Base-by-base conservation (phyloP, 192 early-diverging fungal genomes). In the Fimicolochytrium jonesii region DNA sequence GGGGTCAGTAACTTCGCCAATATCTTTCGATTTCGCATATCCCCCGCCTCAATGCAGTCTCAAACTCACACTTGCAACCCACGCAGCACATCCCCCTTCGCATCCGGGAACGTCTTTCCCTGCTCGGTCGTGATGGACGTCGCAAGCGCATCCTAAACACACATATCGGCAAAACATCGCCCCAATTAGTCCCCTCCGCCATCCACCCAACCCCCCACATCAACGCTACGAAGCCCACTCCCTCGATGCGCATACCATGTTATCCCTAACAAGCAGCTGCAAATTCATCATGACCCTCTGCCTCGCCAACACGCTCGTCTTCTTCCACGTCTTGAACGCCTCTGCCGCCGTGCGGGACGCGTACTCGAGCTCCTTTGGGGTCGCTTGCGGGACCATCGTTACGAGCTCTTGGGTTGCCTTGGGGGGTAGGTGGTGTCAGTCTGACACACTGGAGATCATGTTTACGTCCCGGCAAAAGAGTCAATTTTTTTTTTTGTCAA, bases 251-350 rank as follows among this genome's bases (percentile, higher is more conserved):
- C 41, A 13, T 37, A 76, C 68, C 72, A 84, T 91, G 72, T 92
- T 77, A 46, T 81, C 66, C 23, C 91, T 83, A 54, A 97, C 89
- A 41, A 93, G 74, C 29, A 82, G 77, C 76, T 94, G 92, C 55
- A 95, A 72, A 56, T 98, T 88, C 44, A 98, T 74, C 92, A 98
- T 92, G 68, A 92, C 76, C 48, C 89, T 85, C 75, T 95, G 93
- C 41, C 95, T 82, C 26, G 89, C 75, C 31, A 95, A 74, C 13
- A 94, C 79, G 5, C 87, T 84, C 1, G 89, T 85, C 67, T 94
- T 90, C 9, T 73, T 74, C 95, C 95, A 98, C 23, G 82, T 70
- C 57, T 87, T 84, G 79, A 94, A 94, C 33, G 95, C 92, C 55
- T 81, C 75, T 6, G 73, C 75, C 45, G 95, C 88, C 11, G 75